Base-by-base conservation (phyloP, 2,329 filamentous ascomycete species). In the Rachicladosporium sp. region DNA sequence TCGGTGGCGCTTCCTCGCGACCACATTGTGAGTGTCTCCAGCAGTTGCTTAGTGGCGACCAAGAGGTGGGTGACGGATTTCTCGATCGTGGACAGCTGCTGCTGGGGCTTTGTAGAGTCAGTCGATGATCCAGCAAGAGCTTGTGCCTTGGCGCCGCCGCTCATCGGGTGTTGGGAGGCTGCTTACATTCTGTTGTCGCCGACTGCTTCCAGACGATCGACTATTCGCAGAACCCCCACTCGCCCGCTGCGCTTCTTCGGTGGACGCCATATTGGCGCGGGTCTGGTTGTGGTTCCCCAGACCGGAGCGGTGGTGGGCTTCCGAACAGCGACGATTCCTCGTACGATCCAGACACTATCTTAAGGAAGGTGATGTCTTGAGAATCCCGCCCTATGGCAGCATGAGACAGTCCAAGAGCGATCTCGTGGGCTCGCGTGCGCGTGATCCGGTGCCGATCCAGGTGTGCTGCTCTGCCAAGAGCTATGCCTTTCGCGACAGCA, bases 51-150 rank as follows among this genome's bases (percentile, higher is more conserved):
- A 29, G 91, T 98, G 29, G 91, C 91, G 49, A 98, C 89, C 29
- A 98, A 78, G 33, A 98, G 81, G 60, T 98, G 91, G 8, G 89
- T 95, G 48, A 98, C 91, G 60, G 88, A 95, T 69, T 95, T 96
- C 68, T 98, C 91, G 63, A 98, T 98, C 62, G 94, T 89, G 38
- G 89, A 95, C 50, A 98, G 74, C 51, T 85, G 70, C 69, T 84
- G 69, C 68, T 78, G 68, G 63, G 77, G 69, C 80, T 82, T 55
- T 47, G 40, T 10, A 10, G 12, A 12, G 31, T 41, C 50, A 51
- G 33, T 35, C 35, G 41, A 43, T 49, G 36, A 50, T 31, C 9
- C 21, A n/a, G 19, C 8, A 9, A 8, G 23, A 30, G 29, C 37
- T 4, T 7, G 6, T n/a, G 6, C 6, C 11, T 31, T 13, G 46